These are phyloP conservation scores for Cicer arietinum DNA, from an alignment of 306 rosid species.

Conservation along the genomic window DNA sequence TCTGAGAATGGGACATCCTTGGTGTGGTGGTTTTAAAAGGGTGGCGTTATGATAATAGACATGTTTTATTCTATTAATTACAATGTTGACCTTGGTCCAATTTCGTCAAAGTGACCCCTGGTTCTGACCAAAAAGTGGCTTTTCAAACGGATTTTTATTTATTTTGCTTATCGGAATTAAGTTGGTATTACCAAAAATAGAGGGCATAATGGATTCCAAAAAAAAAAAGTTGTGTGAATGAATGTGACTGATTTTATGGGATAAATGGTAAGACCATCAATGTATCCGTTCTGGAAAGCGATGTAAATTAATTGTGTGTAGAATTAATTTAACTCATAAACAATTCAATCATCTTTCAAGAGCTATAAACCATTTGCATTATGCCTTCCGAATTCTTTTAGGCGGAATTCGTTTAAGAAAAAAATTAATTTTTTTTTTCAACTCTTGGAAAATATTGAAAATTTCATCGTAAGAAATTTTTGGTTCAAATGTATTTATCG, in stretches of 20 bases:
- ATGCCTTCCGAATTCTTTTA: no score
- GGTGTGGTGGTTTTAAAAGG: slow-evolving; percentile 11
- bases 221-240: not conserved
- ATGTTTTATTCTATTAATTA: slow-evolving; percentile 7
- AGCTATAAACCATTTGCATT: no score
- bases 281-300: slow-evolving; percentile 42
- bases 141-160: not conserved
- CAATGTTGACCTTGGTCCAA: slow-evolving; percentile 11
- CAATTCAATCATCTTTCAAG: no score
- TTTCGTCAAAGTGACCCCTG: not conserved
- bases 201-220: not conserved
- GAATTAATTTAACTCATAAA: no score
- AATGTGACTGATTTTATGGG: slow-evolving; percentile 23
- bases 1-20: not conserved
- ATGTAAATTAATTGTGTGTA: not conserved
- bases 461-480: no score
- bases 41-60: slow-evolving; percentile 11
- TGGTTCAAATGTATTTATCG: rapidly evolving
- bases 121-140: slow-evolving; percentile 18
- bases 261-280: not conserved
- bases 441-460: no score
- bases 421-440: no score
- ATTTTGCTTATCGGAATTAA: not conserved
- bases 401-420: no score
- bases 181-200: slow-evolving; percentile 5